Conservation (phyloP, 805 yeast species). For the Myxozyma mucilagina region DNA sequence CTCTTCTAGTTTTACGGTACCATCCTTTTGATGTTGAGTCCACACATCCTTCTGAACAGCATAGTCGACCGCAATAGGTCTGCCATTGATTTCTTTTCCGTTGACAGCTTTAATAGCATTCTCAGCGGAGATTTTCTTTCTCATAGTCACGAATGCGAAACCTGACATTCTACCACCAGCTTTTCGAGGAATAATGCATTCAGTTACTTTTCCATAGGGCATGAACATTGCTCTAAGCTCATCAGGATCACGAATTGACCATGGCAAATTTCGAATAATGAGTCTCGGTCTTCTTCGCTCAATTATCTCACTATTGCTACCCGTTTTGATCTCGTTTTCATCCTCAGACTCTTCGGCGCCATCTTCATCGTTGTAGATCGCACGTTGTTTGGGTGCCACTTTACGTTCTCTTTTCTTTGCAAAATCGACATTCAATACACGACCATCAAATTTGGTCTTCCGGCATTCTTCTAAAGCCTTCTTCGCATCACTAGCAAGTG, state of each 20-base stretch:
- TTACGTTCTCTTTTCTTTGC: conserved; percentile 90
- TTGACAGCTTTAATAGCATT: conserved; percentile 72
- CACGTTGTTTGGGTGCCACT: conserved; percentile 22
- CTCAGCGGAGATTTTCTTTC: conserved; percentile 71
- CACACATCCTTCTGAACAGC: conserved; percentile 88
- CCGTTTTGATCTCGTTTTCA: background rate
- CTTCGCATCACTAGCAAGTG: conserved; percentile 77
- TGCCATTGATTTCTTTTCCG: conserved; percentile 80
- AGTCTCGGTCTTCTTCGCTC: conserved; percentile 77
- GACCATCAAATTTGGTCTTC: conserved; percentile 63
- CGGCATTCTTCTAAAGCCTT: conserved; percentile 70
- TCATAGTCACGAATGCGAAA: conserved; percentile 92
- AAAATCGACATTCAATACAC: conserved; percentile 71
- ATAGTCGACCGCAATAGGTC: conserved; percentile 91
- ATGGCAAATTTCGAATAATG: conserved; percentile 89
- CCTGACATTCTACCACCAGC: conserved; percentile 89
- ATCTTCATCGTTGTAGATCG: conserved; percentile 20
- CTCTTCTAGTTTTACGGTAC: conserved; percentile 44
- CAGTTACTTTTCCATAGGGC: conserved; percentile 82
- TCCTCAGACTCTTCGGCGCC: conserved; percentile 25
- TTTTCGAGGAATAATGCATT: conserved; percentile 85
- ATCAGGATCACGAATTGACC: conserved; percentile 84
- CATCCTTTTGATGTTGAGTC: conserved; percentile 53
- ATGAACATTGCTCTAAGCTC: conserved; percentile 67
- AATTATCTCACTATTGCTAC: conserved; percentile 45